Evolutionary conservation across 2,329 filamentous ascomycete genomes (phyloP), one percentile per base, ranked within the genome.

Genomic region (Botrytis sinoallii): DNA sequence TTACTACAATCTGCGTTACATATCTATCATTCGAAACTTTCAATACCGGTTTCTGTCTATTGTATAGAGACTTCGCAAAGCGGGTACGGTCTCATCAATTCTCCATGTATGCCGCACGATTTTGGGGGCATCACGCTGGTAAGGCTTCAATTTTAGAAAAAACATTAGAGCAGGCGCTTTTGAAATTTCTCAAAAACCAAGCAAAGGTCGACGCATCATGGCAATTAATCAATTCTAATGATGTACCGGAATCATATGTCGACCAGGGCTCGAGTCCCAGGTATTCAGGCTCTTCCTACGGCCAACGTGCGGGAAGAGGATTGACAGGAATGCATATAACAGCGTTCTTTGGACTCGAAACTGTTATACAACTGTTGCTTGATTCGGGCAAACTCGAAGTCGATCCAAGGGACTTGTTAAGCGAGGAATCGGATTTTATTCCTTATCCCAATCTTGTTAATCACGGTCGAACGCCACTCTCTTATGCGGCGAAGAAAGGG

Each of bases 21-120:
- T 82, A 81, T 65, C 77, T 82, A 8, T 80, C 78, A 38, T 81
- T 79, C 60, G 52, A 75, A 25, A 42, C 10, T 12, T 81, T 82
- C 68, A 42, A 75, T 48, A 74, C 32, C 57, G 77, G 79, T 8
- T 29, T 55, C 55, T 81, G 77, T 71, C 7, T 46, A 46, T 79
- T 22, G 0, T 48, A 77, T 14, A 32, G 75, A 2, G 75, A 79
- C 8, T 78, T 79, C 64, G 38, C 78, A 10, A 14, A 75, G 32
- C 75, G 81, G 10, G 29, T 81, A 6, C 35, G 48, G 29, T 57
- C 29, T 48, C 1, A 72, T n/a, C 7, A 3, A 14, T 52, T 72
- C 0, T 68, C 32, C 10, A 10, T 2, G 2, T 72, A 72, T 1
- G 70, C 48, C 6, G 32, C 70, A 42, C 1, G 6, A 8, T 68